phyloP scores from a whole-genome alignment of 441 rosid genomes.

The Omphalea diandra region DNA sequence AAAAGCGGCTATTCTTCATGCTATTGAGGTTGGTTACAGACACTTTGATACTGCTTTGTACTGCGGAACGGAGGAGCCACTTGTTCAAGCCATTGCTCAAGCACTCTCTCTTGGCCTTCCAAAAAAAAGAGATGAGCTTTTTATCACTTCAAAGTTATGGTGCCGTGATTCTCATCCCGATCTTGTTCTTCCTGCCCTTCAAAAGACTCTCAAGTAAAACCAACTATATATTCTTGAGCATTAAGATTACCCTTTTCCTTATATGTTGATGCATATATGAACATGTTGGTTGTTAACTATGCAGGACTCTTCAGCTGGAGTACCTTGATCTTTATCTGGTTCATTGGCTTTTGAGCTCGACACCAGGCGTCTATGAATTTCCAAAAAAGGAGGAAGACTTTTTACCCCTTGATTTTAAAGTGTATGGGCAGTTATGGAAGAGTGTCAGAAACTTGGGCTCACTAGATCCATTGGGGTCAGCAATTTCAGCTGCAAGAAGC shows the following conservation, averaged over 20 bases:
- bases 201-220: slow-evolving; percentile 1
- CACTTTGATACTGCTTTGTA: slow-evolving; percentile 18
- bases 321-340: slow-evolving; percentile 46
- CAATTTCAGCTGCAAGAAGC: slow-evolving; percentile 66
- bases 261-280: background rate
- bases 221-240: too few species aligned
- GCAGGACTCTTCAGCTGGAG: slow-evolving; percentile 47
- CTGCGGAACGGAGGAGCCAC: slow-evolving; percentile 1
- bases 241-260: background rate
- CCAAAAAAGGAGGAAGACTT: slow-evolving; percentile 43
- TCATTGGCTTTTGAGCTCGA: slow-evolving; percentile 57
- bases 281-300: background rate
- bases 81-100: slow-evolving; percentile 14
- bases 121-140: background rate
- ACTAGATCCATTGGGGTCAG: slow-evolving; percentile 62
- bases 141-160: slow-evolving; percentile 10
- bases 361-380: slow-evolving; percentile 36
- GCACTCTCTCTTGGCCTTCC: slow-evolving; percentile 7
- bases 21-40: slow-evolving; percentile 14
- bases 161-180: slow-evolving; percentile 11
- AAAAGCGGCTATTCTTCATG: slow-evolving; percentile 10
- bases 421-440: slow-evolving; percentile 72
- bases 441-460: slow-evolving; percentile 51
- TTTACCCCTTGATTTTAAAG: slow-evolving; percentile 41
- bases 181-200: slow-evolving; percentile 19